Evolutionary conservation across 768 basidiomycete species (phyloP).

Genomic region (Kwoniella mangroviensis): DNA sequence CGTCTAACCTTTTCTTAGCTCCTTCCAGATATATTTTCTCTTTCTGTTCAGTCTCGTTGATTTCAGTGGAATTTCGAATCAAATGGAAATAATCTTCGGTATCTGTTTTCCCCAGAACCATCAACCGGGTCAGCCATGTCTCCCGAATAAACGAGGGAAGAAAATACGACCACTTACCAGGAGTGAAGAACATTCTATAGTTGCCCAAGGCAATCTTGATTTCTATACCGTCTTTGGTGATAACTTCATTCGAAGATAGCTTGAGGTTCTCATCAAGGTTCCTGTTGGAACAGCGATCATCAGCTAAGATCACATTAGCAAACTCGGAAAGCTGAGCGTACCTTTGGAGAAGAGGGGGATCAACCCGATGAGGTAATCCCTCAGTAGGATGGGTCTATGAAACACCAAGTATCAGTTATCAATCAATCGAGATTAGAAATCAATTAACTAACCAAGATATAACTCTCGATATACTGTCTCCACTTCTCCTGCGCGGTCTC

Average conservation of each 20-base stretch:
- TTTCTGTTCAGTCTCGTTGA: constrained; percentile 14
- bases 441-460: constrained; percentile 53
- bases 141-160: too few species aligned
- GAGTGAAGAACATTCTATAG: constrained; percentile 58
- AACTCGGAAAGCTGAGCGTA: constrained; percentile 16
- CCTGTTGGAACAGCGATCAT: constrained; percentile 13
- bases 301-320: neutral
- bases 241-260: constrained; percentile 20
- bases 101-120: constrained; percentile 14
- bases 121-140: too few species aligned
- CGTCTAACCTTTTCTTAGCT: constrained; percentile 29
- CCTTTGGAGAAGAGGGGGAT: constrained; percentile 58
- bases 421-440: constrained; percentile 13
- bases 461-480: constrained; percentile 61
- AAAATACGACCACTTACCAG: constrained; percentile 36
- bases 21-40: constrained; percentile 12
- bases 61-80: constrained; percentile 27
- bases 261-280: constrained; percentile 36
- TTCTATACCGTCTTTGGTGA: constrained; percentile 49
- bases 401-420: neutral
- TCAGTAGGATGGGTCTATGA: constrained; percentile 59
- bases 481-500: constrained; percentile 59
- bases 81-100: constrained; percentile 54
- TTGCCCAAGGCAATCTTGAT: constrained; percentile 54
- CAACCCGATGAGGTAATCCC: constrained; percentile 58